Evolutionary conservation across 805 yeast genomes (phyloP).

Genomic region (Metschnikowia henanensis): DNA sequence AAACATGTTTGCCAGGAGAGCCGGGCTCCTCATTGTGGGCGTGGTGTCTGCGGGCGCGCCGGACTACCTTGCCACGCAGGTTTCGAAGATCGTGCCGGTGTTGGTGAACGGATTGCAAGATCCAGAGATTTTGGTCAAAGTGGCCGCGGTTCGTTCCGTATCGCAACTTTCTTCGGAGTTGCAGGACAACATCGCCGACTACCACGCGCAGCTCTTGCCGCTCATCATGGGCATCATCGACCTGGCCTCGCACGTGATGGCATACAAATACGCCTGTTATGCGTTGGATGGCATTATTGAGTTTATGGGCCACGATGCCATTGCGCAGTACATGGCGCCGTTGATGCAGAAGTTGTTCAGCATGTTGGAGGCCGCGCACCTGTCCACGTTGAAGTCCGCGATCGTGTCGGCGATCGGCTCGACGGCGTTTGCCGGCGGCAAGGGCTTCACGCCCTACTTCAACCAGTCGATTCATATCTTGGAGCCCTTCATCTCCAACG

Average conservation of each 20-base stretch:
- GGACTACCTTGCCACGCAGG: constrained; percentile 78
- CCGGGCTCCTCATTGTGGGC: constrained; percentile 78
- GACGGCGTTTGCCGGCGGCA: constrained; percentile 94
- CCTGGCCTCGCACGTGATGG: constrained; percentile 75
- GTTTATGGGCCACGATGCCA: constrained; percentile 84
- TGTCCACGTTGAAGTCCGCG: constrained; percentile 73
- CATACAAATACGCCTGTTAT: constrained; percentile 86
- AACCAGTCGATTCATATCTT: constrained; percentile 74
- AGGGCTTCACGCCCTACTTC: constrained; percentile 83
- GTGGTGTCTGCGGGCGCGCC: constrained; percentile 92
- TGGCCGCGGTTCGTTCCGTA: constrained; percentile 83
- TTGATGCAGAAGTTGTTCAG: constrained; percentile 86
- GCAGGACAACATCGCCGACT: constrained; percentile 81
- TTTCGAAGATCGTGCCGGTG: constrained; percentile 70
- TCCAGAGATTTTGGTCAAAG: constrained; percentile 68
- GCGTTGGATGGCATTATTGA: constrained; percentile 93
- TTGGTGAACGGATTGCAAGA: constrained; percentile 79
- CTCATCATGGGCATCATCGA: constrained; percentile 85
- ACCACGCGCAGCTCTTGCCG: constrained; percentile 81
- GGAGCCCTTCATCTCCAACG: constrained; percentile 76
- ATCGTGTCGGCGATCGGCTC: constrained; percentile 96
- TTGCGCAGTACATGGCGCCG: constrained; percentile 78
- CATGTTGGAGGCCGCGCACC: constrained; percentile 74
- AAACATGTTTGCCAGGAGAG: constrained; percentile 82
- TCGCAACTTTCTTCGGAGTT: constrained; percentile 78